Base-by-base conservation (phyloP, 768 basidiomycete genomes). In the Lyophyllum atratum region DNA sequence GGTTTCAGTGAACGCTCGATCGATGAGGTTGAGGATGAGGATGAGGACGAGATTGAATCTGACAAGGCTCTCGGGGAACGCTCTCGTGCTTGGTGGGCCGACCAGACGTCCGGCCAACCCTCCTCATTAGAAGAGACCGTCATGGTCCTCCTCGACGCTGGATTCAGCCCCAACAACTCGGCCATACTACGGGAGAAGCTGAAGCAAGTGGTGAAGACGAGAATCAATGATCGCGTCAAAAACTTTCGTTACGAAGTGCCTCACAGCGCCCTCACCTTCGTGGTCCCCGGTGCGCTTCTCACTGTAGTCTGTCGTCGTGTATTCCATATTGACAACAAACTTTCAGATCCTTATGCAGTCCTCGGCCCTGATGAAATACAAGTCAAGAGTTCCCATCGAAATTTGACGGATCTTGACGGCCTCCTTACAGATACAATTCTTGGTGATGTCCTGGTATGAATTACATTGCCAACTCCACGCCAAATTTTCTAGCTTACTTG, bases 31-130 rank as follows among this genome's bases (percentile, higher is more conserved):
- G 73, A 72, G 5, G 26, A 65, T 0, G 72, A 74, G 7, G 77
- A 80, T 33, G 76, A 75, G 54, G 77, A 77, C 39, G 67, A 62
- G 12, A 60, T 69, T 17, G 60, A 70, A 15, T 42, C 61, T 14
- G 70, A 73, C 8, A 61, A 60, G 7, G 60, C 65, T 1, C 52
- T 62, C 9, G 64, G 65, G 2, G 74, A 79, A 40, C 69, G 70
- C 2, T 87, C 86, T n/a, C 71, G 74, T 19, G 85, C 87, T 1
- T 89, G 87, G 86, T 89, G 86, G 85, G 74, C 72, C n/a, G 87
- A 90, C 57, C 77, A 83, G 22, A 71, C 83, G 28, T 85, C 85
- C 48, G 87, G 82, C 3, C 78, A 76, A 40, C 88, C 88, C 0
- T 86, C 86, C 1, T 70, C 75, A 21, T 71, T 89, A 3, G 86